phyloP scores from a whole-genome alignment of 495 filamentous ascomycete species.

The Lasiosphaeriaceae sp. region DNA sequence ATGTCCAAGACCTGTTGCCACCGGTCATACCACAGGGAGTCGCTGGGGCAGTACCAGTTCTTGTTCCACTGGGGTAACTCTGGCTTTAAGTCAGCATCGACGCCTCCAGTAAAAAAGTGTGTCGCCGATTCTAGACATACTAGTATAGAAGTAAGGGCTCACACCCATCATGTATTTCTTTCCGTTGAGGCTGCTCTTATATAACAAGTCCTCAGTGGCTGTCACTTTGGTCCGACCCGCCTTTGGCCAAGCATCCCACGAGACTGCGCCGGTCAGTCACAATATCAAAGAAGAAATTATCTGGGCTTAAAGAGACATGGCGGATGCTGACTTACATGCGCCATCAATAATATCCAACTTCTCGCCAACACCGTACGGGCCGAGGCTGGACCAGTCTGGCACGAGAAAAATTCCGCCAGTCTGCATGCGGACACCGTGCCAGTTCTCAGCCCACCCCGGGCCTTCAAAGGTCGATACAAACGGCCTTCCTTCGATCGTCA shows the following conservation, averaged over 20 bases:
- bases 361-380: constrained; percentile 43
- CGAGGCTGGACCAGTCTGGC: constrained; percentile 60
- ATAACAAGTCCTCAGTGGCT: constrained; percentile 50
- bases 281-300: background rate
- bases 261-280: constrained; percentile 31
- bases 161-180: constrained; percentile 80
- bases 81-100: constrained; percentile 19
- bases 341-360: constrained; percentile 55
- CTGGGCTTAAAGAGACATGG: background rate
- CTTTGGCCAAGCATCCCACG: constrained; percentile 72
- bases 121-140: constrained; percentile 24
- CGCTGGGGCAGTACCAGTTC: constrained; percentile 70
- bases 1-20: constrained; percentile 66
- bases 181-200: constrained; percentile 41
- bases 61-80: constrained; percentile 66
- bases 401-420: constrained; percentile 55
- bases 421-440: constrained; percentile 51
- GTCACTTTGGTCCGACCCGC: constrained; percentile 52
- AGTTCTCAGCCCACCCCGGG: constrained; percentile 51
- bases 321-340: constrained; percentile 37
- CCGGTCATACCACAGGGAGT: constrained; percentile 68
- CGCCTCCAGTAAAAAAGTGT: background rate
- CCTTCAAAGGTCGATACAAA: constrained; percentile 76
- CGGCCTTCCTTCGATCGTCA: constrained; percentile 51
- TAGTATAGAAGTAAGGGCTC: constrained; percentile 69